phyloP scores from a whole-genome alignment of 768 basidiomycete genomes.

The Suillus paluster region DNA sequence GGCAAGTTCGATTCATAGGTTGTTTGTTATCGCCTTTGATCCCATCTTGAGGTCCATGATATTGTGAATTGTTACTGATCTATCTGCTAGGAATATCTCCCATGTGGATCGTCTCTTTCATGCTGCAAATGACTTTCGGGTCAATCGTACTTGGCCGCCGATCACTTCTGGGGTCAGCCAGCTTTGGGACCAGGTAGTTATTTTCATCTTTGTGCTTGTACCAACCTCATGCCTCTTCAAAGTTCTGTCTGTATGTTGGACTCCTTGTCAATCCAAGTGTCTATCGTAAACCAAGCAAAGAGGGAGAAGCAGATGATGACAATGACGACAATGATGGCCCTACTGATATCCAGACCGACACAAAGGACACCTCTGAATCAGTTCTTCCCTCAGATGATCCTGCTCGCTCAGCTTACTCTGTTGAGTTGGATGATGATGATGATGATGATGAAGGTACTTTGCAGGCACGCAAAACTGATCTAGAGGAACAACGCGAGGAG shows the following conservation, averaged over 20 bases:
- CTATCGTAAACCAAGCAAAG: conserved; percentile 37
- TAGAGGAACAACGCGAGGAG: conserved; percentile 45
- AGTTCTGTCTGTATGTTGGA: conserved; percentile 70
- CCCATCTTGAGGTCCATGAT: conserved; percentile 9
- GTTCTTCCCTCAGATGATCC: conserved; percentile 22
- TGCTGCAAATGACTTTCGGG: conserved; percentile 61
- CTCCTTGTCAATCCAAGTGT: conserved; percentile 52
- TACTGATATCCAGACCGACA: background rate
- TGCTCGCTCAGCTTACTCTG: conserved; percentile 20
- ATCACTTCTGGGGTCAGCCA: conserved; percentile 36
- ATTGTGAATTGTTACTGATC: conserved; percentile 1
- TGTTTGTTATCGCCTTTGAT: background rate
- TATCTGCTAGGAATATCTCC: conserved; percentile 42
- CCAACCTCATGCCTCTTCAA: background rate
- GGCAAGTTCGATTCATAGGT: conserved; percentile 57
- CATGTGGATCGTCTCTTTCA: conserved; percentile 60
- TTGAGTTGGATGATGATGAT: conserved; percentile 23
- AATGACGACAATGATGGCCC: conserved; percentile 19
- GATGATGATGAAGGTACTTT: conserved; percentile 39
- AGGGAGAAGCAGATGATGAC: conserved; percentile 39
- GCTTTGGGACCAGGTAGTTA: conserved; percentile 69
- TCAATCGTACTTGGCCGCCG: conserved; percentile 43
- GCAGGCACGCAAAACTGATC: conserved; percentile 38
- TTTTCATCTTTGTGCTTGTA: background rate
- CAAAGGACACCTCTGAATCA: background rate